phyloP scores from a whole-genome alignment of 768 basidiomycete species.

The Melanogaster broomeanus region DNA sequence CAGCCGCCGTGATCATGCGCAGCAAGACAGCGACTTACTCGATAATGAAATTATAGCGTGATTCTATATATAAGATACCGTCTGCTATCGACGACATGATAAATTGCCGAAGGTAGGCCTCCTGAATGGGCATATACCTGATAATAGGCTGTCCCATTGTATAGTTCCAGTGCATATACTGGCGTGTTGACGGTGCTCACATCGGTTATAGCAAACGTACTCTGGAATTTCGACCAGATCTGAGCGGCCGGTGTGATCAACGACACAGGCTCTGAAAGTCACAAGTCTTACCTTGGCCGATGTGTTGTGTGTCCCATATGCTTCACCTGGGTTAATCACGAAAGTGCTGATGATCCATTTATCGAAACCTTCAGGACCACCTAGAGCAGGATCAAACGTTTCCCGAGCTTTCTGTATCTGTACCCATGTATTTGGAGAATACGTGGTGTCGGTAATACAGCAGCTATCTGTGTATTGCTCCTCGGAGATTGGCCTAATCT shows the following conservation, averaged over 20 bases:
- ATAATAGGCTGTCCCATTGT: slow-evolving; percentile 24
- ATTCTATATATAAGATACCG: slow-evolving; percentile 47
- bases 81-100: slow-evolving; percentile 43
- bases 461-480: slow-evolving; percentile 17
- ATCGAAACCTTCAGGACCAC: slow-evolving; percentile 44
- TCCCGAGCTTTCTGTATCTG: slow-evolving; percentile 36
- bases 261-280: not conserved
- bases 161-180: too few relatives aligned
- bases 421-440: slow-evolving; percentile 37
- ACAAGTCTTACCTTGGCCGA: slow-evolving; percentile 34
- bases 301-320: slow-evolving; percentile 45
- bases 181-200: slow-evolving; percentile 13
- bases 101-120: slow-evolving; percentile 28
- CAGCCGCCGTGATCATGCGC: not conserved
- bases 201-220: slow-evolving; percentile 19
- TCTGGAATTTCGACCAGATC: slow-evolving; percentile 25
- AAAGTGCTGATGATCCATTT: slow-evolving; percentile 38
- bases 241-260: not conserved
- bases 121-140: slow-evolving; percentile 24
- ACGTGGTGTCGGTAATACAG: slow-evolving; percentile 30
- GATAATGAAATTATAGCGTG: slow-evolving; percentile 39
- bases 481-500: slow-evolving; percentile 37
- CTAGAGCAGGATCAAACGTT: slow-evolving; percentile 35
- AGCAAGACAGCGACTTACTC: slow-evolving; percentile 30
- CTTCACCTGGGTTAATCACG: slow-evolving; percentile 45